Base-by-base conservation (phyloP, 1,284 basidiomycete genomes). In the Abortiporus biennis region DNA sequence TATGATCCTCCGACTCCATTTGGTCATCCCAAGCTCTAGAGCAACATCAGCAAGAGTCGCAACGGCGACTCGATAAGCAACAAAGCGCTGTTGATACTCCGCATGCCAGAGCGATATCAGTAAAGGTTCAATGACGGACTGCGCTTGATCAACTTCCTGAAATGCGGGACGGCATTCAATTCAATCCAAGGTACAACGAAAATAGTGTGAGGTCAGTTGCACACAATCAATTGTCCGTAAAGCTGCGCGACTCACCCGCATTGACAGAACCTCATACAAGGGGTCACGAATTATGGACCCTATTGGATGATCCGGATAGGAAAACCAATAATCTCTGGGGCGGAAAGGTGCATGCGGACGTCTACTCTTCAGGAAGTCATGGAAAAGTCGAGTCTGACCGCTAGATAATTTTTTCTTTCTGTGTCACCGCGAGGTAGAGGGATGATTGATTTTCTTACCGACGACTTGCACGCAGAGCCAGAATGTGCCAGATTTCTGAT, bases 101-200 rank as follows among this genome's bases (percentile, higher is more conserved):
- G 85, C 74, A 47, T 85, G 73, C 85, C 87, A 90, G 19, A 89
- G 57, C 2, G 80, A 76, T 42, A 72, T 78, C 25, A 90, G 63
- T 17, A 90, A 62, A 20, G 77, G 73, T 38, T 87, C 78, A 15
- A 87, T 70, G 2, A 76, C 66, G 20, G 70, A 67, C 24, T 78
- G 66, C 8, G 72, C 74, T 64, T 89, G 82, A 44, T 79, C 78
- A 11, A 53, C 56, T 49, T 62, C 55, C 69, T 71, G 22, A 24
- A 40, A 30, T 6, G n/a, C 27, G 31, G 13, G 20, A 30, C 22
- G 19, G 23, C 33, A 36, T 35, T 45, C 40, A 48, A 44, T 13
- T 41, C 36, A 35, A 19, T n/a, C n/a, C n/a, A 40, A 38, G 37
- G 34, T 42, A 41, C 13, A 27, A n/a, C 25, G 29, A 11, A n/a